These are phyloP conservation scores for Cordyceps javanica DNA, from an alignment of 2,329 filamentous ascomycete species.

Conservation along the genomic window DNA sequence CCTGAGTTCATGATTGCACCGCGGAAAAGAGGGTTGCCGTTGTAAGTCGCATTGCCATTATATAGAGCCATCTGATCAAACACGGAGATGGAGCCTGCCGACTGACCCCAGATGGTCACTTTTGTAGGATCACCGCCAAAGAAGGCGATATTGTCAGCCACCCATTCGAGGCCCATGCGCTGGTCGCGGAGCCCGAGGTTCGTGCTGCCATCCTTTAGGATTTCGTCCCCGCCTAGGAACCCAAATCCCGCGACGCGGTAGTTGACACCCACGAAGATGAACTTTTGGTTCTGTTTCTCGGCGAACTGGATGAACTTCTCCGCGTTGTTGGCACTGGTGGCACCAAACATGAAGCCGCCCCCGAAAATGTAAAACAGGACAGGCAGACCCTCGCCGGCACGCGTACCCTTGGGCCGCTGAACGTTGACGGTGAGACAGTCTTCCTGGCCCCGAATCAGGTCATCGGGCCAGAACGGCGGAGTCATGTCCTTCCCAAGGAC, in stretches of 20 bases:
- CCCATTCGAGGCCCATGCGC: conserved; percentile 54
- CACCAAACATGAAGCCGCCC: conserved; percentile 38
- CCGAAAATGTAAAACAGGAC: conserved; percentile 55
- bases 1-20: conserved; percentile 61
- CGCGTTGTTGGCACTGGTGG: conserved; percentile 32
- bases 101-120: conserved; percentile 61
- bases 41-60: conserved; percentile 56
- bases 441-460: conserved; percentile 34
- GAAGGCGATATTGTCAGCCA: conserved; percentile 55
- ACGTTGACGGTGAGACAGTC: conserved; percentile 47
- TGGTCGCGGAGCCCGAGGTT: conserved; percentile 59
- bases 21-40: conserved; percentile 57
- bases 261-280: conserved; percentile 60
- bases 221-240: conserved; percentile 51
- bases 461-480: not conserved
- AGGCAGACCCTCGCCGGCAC: conserved; percentile 38
- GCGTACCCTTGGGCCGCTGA: conserved; percentile 38
- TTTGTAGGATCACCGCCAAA: conserved; percentile 61
- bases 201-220: conserved; percentile 46
- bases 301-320: conserved; percentile 27
- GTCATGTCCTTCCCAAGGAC: not conserved
- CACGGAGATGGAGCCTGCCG: conserved; percentile 53
- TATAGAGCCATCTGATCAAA: conserved; percentile 58
- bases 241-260: conserved; percentile 59
- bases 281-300: conserved; percentile 42